These are phyloP conservation scores for Pythium sukuiense DNA, from an alignment of 352 stramenopile species.

Conservation along the genomic window DNA sequence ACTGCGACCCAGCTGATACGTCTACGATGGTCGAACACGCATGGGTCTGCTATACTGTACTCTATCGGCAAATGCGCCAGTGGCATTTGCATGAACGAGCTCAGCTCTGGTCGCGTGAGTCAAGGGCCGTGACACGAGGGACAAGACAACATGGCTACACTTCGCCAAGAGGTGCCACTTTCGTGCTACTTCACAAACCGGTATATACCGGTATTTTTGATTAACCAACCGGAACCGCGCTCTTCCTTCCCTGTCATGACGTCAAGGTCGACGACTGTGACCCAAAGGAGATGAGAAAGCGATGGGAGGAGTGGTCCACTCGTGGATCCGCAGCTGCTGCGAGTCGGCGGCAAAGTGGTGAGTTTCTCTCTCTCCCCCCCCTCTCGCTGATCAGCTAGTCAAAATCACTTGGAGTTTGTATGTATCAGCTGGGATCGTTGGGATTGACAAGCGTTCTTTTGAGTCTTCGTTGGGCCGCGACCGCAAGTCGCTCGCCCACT, in stretches of 20 bases:
- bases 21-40: too few species aligned
- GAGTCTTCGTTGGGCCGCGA: not conserved
- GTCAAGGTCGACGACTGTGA: not conserved
- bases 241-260: not conserved
- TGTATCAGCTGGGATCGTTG: not conserved
- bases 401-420: not conserved
- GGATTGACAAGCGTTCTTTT: not conserved
- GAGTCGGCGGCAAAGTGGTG: not conserved
- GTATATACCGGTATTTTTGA: not conserved
- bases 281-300: slow-evolving; percentile 5
- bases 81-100: too few species aligned
- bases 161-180: not conserved
- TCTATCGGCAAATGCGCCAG: too few species aligned
- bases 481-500: not conserved
- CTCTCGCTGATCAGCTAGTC: not conserved
- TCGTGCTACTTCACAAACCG: slow-evolving; percentile 3
- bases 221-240: not conserved
- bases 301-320: not conserved
- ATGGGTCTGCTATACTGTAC: too few species aligned
- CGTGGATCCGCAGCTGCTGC: not conserved
- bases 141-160: not conserved
- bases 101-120: too few species aligned
- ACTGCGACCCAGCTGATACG: too few species aligned
- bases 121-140: too few species aligned
- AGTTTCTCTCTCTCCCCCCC: not conserved